phyloP scores from a whole-genome alignment of 768 basidiomycete genomes.

The Atractiella rhizophila region DNA sequence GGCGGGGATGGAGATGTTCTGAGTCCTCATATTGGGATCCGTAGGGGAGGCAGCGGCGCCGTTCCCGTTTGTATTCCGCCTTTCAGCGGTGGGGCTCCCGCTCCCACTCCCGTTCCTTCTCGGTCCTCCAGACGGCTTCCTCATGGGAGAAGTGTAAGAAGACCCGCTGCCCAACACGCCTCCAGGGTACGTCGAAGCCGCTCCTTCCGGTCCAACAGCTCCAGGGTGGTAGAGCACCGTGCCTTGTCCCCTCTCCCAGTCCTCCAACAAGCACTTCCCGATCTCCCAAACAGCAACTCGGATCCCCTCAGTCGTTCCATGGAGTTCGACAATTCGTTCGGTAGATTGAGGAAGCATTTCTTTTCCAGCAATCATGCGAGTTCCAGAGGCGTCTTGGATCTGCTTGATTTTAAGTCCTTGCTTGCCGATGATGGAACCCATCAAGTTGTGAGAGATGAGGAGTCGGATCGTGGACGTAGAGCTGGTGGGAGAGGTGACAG shows the following conservation, averaged over 20 bases:
- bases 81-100: constrained; percentile 8
- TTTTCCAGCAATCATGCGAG: constrained; percentile 94
- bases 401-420: constrained; percentile 94
- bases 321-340: constrained; percentile 93
- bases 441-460: constrained; percentile 93
- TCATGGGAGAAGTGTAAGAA: not conserved
- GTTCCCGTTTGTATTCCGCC: not conserved
- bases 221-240: constrained; percentile 93
- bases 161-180: constrained; percentile 27
- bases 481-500: constrained; percentile 25
- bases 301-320: constrained; percentile 76
- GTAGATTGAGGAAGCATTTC: constrained; percentile 99
- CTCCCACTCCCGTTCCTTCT: constrained; percentile 16
- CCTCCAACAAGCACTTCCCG: constrained; percentile 77
- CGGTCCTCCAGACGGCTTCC: constrained; percentile 15
- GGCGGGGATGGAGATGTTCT: constrained; percentile 95
- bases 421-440: constrained; percentile 96
- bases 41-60: no score
- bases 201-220: no score
- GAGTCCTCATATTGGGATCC: constrained; percentile 63
- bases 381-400: constrained; percentile 85
- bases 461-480: constrained; percentile 77
- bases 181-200: constrained; percentile 23
- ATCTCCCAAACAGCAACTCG: constrained; percentile 86
- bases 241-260: constrained; percentile 81